These are phyloP conservation scores for Eremochloa ophiuroides DNA, from an alignment of 176 grass and related monocot genomes.

Conservation along the genomic window DNA sequence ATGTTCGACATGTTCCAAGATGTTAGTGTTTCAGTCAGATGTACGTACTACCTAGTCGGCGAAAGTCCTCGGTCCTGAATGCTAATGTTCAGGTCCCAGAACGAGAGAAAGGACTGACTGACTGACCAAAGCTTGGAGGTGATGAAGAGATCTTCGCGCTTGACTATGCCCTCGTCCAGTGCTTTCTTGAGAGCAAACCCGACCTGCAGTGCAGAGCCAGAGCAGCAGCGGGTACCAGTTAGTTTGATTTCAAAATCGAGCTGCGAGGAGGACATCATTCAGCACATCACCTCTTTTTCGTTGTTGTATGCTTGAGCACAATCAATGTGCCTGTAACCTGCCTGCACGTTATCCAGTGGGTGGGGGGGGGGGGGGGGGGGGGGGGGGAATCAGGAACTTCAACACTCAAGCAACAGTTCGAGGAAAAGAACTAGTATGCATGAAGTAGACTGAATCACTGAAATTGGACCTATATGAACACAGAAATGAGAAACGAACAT, in stretches of 20 bases:
- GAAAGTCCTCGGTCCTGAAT: too few relatives aligned
- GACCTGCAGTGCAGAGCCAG: slow-evolving; percentile 2
- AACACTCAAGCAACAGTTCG: not conserved
- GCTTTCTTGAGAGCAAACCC: slow-evolving; percentile 25
- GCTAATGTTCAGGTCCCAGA: too few relatives aligned
- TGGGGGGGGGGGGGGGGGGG: too few relatives aligned
- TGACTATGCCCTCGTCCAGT: slow-evolving; percentile 18
- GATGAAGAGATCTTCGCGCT: slow-evolving; percentile 30
- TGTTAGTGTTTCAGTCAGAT: not conserved
- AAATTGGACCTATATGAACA: not conserved
- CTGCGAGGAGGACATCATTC: too few relatives aligned
- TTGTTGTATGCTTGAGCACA: slow-evolving; percentile 33
- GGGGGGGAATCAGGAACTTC: not conserved
- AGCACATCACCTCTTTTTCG: slow-evolving; percentile 24
- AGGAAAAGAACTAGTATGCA: not conserved
- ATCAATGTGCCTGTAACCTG: slow-evolving; percentile 32
- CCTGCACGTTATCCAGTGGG: not conserved
- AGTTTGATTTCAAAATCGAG: not conserved
- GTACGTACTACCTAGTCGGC: not conserved
- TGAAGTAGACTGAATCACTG: not conserved
- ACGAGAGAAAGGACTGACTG: not conserved
- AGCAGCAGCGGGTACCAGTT: too few relatives aligned
- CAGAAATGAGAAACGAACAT: not conserved
- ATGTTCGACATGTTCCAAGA: not conserved
- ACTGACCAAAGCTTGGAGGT: slow-evolving; percentile 39